Percentiles rank a stretch among this genome's conserved stretches.
Evolutionary conservation across 306 rosid species (phyloP).

Genomic region (Vigna nakashimae): DNA sequence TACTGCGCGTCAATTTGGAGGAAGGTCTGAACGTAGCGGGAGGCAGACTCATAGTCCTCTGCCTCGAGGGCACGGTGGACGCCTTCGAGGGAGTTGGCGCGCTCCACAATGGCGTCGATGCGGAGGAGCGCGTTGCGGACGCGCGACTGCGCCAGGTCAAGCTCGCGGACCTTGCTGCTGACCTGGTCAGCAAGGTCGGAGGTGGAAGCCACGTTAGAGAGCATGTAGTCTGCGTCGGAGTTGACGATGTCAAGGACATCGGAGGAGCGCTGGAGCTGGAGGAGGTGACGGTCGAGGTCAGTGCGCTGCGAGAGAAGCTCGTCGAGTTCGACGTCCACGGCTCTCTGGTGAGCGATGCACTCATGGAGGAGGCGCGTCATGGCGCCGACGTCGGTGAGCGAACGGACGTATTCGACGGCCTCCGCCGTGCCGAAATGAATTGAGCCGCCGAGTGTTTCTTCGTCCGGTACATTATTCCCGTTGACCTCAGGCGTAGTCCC

Average conservation of each 20-base stretch:
- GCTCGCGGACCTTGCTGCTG: constrained; percentile 84
- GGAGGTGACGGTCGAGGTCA: constrained; percentile 80
- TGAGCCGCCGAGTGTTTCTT: constrained; percentile 42
- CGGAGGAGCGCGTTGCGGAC: constrained; percentile 80
- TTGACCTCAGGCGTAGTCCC: constrained; percentile 8
- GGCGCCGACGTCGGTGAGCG: constrained; percentile 56
- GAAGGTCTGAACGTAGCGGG: constrained; percentile 66
- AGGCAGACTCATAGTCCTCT: constrained; percentile 79
- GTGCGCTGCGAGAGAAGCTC: constrained; percentile 75
- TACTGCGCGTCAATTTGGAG: constrained; percentile 77
- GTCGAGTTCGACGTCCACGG: constrained; percentile 71
- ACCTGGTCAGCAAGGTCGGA: constrained; percentile 55
- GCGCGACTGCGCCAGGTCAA: constrained; percentile 90
- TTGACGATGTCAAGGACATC: constrained; percentile 75
- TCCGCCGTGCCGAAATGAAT: constrained; percentile 50
- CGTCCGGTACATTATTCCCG: constrained; percentile 25
- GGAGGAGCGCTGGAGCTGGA: constrained; percentile 70
- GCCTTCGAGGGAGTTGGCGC: constrained; percentile 80
- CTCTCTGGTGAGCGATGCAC: constrained; percentile 57
- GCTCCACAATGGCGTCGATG: constrained; percentile 83
- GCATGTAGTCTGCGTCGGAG: constrained; percentile 66
- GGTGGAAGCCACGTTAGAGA: constrained; percentile 52
- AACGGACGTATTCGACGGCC: constrained; percentile 50
- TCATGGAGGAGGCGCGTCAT: constrained; percentile 57
- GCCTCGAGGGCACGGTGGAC: constrained; percentile 64